A percentile compares a stretch with the other conserved stretches of the same genome.
These are phyloP conservation scores for Ceratobasidium sp. DNA, from an alignment of 1,284 basidiomycete species.

Conservation along the genomic window DNA sequence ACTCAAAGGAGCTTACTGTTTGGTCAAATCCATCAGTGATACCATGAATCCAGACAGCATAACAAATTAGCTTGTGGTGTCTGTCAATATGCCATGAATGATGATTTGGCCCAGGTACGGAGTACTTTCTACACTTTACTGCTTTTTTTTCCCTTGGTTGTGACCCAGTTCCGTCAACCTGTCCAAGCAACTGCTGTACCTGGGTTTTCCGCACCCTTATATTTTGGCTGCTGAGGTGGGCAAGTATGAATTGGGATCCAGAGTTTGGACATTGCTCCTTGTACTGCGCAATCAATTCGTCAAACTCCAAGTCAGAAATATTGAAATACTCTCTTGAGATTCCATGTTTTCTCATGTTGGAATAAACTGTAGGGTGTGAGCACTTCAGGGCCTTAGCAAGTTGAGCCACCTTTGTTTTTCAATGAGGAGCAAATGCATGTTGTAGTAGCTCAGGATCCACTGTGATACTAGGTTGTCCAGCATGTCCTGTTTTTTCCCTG, in stretches of 20 bases:
- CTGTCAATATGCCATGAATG: constrained; percentile 53
- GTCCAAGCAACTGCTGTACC: not conserved
- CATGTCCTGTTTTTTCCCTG: not conserved
- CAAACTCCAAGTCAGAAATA: not conserved
- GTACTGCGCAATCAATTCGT: not conserved
- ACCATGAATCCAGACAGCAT: constrained; percentile 53
- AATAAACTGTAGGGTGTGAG: not conserved
- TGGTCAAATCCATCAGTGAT: constrained; percentile 52
- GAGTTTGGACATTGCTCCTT: not conserved
- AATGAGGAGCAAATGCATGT: not conserved
- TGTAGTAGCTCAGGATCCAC: not conserved
- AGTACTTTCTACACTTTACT: not conserved
- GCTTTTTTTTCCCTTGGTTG: not conserved
- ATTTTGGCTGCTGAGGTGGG: not conserved
- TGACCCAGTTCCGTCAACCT: not conserved
- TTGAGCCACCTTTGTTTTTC: not conserved
- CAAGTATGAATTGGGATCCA: not conserved
- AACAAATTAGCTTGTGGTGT: constrained; percentile 54
- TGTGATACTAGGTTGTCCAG: not conserved
- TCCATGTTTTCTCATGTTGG: not conserved
- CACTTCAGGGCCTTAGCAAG: not conserved
- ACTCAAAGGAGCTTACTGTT: constrained; percentile 44
- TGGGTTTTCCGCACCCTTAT: not conserved
- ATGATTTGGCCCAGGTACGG: not conserved
- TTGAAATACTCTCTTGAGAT: not conserved